phyloP scores from a whole-genome alignment of 2,329 filamentous ascomycete genomes.

The Calonectria hongkongensis region DNA sequence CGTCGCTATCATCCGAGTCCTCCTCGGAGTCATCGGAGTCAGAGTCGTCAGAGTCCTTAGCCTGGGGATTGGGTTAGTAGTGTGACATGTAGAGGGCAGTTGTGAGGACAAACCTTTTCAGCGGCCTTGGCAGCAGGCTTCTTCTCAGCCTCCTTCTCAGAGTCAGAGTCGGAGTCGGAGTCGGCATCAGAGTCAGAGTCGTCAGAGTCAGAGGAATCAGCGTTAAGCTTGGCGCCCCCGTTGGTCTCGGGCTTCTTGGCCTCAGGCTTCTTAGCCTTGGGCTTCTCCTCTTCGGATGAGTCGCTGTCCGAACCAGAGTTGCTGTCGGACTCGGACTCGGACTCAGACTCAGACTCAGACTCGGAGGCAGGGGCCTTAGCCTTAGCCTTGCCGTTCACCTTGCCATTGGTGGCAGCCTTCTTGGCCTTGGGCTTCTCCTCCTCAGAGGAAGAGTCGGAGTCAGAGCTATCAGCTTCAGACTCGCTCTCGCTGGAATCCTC shows the following conservation, averaged over 20 bases:
- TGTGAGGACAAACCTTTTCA: constrained; percentile 55
- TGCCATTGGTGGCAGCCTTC: constrained; percentile 54
- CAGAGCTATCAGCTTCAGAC: constrained; percentile 48
- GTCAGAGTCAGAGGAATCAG: constrained; percentile 54
- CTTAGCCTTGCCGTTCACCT: constrained; percentile 54
- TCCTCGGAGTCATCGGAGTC: constrained; percentile 60
- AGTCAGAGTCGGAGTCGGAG: constrained; percentile 56
- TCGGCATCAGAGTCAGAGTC: constrained; percentile 61
- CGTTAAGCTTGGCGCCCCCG: constrained; percentile 53
- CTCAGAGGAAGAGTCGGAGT: constrained; percentile 62
- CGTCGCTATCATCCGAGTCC: constrained; percentile 56
- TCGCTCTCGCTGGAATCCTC: constrained; percentile 52
- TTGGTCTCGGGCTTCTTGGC: constrained; percentile 56
- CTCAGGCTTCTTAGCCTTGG: constrained; percentile 58
- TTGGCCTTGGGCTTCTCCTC: constrained; percentile 58
- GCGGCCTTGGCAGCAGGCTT: constrained; percentile 58
- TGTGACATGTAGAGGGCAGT: neutral
- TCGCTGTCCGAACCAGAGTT: constrained; percentile 61
- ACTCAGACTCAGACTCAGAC: constrained; percentile 54
- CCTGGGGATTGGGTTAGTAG: constrained; percentile 50
- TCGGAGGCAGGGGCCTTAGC: constrained; percentile 54
- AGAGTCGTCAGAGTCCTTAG: constrained; percentile 56
- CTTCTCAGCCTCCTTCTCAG: constrained; percentile 62
- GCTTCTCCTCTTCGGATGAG: constrained; percentile 60
- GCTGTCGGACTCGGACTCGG: constrained; percentile 58